Base-by-base conservation (phyloP, 2,329 filamentous ascomycete genomes). In the Thelonectria discophora region DNA sequence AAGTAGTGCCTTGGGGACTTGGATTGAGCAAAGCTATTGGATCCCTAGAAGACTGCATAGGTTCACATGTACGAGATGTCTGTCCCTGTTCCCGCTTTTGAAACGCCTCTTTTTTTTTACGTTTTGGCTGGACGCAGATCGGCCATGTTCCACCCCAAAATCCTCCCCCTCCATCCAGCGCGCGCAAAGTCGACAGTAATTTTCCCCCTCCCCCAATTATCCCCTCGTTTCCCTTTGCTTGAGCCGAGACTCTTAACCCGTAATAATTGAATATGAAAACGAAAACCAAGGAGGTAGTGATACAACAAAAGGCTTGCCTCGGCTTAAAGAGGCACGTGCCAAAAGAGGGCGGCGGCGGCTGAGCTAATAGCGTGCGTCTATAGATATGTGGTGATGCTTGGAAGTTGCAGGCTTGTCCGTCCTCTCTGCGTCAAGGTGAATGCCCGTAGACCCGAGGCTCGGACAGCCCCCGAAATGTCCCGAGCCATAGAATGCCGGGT, bases 41-140 rank as follows among this genome's bases (percentile, higher is more conserved):
- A 54, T 55, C 65, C 60, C 49, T 56, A 32, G 51, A 46, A 56
- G 47, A 50, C 30, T 57, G 46, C 46, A 50, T 51, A 46, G 27
- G 40, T 60, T 71, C 62, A 70, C 69, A 71, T 71, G 69, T 60
- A 64, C 67, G 63, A 58, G 47, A 54, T 47, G 27, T 47, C 21
- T 47, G 21, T 51, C 56, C 34, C 47, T 62, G 61, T 63, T 68
- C 49, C 49, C 62, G 56, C 61, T 65, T 47, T 60, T 51, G 39
- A 43, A 65, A 71, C 69, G 69, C 67, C 67, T 68, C 63, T 62
- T 68, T 70, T 68, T 70, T 59, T 64, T 54, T 45, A 39, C 42
- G 50, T 63, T 46, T 54, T 67, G 47, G 54, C 47, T 53, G 48
- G 53, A 47, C 50, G 60, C 52, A 60, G 51, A 37, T 34, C 40